These are phyloP conservation scores for Atalantia buxifolia DNA, from an alignment of 345 rosid genomes.

Conservation along the genomic window DNA sequence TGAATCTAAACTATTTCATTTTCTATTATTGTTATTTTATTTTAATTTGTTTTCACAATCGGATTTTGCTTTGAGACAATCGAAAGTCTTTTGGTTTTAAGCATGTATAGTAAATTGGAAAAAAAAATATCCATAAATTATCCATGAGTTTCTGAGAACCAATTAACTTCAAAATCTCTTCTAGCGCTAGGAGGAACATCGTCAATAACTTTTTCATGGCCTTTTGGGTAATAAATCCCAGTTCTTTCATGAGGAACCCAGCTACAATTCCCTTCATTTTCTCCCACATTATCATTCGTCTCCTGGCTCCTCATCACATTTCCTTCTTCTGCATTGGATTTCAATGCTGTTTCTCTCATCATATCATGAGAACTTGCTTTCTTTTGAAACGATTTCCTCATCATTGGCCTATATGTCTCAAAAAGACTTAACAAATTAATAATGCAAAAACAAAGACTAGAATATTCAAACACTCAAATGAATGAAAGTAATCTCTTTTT, in stretches of 20 bases:
- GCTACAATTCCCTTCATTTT: conserved; percentile 12
- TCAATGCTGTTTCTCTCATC: conserved; percentile 10
- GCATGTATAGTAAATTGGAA: too few species aligned
- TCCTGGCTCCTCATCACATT: neutral
- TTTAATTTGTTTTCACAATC: too few species aligned
- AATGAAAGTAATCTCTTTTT: too few species aligned
- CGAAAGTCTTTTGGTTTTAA: too few species aligned
- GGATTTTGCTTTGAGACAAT: too few species aligned
- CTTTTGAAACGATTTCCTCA: conserved; percentile 28
- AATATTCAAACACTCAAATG: too few species aligned
- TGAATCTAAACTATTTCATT: too few species aligned
- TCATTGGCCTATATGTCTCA: conserved; percentile 16
- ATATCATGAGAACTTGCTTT: conserved; percentile 17
- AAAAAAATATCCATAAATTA: too few species aligned
- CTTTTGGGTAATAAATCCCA: conserved; percentile 51
- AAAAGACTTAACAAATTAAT: neutral
- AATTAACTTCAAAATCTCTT: neutral
- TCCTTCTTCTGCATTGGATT: conserved; percentile 25
- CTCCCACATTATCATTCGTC: neutral
- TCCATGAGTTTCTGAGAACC: too few species aligned
- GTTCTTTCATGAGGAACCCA: conserved; percentile 39
- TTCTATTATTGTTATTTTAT: too few species aligned
- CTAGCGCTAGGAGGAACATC: conserved; percentile 24
- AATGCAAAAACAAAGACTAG: neutral
- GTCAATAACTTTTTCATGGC: conserved; percentile 29